Percentiles rank a stretch among this genome's conserved stretches.
These are phyloP conservation scores for Moricandia moricandioides DNA, from an alignment of 345 rosid species.

Conservation along the genomic window DNA sequence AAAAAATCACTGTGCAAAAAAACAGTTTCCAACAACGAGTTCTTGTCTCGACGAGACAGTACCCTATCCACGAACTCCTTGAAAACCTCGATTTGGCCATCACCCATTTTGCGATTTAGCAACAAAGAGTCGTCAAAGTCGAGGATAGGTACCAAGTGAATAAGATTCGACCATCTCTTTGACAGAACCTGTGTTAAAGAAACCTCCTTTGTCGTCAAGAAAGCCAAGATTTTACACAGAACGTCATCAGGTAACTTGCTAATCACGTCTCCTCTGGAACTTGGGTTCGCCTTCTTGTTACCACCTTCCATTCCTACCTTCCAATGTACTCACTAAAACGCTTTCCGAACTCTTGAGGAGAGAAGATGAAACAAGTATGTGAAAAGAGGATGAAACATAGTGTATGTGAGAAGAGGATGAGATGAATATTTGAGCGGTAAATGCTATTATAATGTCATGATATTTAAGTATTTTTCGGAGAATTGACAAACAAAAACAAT, in stretches of 20 bases:
- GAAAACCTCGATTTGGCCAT: neutral
- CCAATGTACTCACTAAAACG: too few species aligned
- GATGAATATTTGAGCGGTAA: neutral
- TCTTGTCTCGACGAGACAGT: neutral
- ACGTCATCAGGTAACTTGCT: conserved; percentile 25
- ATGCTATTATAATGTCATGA: too few species aligned
- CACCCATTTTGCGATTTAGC: neutral
- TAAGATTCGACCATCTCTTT: conserved; percentile 24
- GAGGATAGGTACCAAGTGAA: conserved; percentile 6
- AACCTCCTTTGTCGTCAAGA: conserved; percentile 22
- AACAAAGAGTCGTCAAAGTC: conserved; percentile 21
- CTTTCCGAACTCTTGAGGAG: too few species aligned
- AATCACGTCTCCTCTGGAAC: neutral
- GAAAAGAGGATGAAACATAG: too few species aligned
- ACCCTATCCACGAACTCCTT: conserved; percentile 19
- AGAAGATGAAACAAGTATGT: too few species aligned
- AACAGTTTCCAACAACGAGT: too few species aligned
- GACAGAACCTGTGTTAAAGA: conserved; percentile 16
- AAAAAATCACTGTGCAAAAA: too few species aligned
- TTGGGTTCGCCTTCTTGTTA: neutral
- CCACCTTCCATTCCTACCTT: neutral
- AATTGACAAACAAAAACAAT: too few species aligned
- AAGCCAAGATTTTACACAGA: conserved; percentile 15
- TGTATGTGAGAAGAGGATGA: neutral
- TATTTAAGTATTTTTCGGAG: too few species aligned